Conservation (phyloP, 2,329 filamentous ascomycete genomes). For the Tolypocladium capitatum region DNA sequence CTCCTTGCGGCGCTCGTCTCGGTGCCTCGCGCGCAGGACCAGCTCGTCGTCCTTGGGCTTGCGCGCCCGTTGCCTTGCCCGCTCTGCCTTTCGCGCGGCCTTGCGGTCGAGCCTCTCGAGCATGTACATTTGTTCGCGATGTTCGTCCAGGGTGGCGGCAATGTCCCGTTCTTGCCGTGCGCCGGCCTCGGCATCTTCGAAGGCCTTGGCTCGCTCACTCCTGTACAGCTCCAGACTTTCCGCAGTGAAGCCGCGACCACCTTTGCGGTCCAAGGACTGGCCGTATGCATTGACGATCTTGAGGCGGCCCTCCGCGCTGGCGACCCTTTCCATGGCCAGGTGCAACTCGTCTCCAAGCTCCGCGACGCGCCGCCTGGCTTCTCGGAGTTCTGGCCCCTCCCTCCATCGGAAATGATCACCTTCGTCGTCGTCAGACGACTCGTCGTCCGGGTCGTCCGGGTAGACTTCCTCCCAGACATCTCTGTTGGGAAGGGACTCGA, state of each 20-base stretch:
- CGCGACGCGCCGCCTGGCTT: slow-evolving; percentile 14
- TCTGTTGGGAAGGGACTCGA: slow-evolving; percentile 40
- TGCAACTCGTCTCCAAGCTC: slow-evolving; percentile 11
- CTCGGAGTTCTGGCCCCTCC: slow-evolving; percentile 6
- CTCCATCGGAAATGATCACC: slow-evolving; percentile 9
- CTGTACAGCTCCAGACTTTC: slow-evolving; percentile 27
- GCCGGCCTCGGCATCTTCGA: slow-evolving; percentile 22
- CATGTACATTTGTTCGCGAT: slow-evolving; percentile 11
- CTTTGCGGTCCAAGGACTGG: slow-evolving; percentile 19
- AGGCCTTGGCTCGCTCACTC: slow-evolving; percentile 26
- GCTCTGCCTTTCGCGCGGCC: slow-evolving; percentile 14
- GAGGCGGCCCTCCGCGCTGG: slow-evolving; percentile 20
- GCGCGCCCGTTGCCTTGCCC: slow-evolving; percentile 17
- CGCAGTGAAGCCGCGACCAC: slow-evolving; percentile 18
- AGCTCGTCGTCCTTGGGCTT: slow-evolving; percentile 22
- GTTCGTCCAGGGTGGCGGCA: not conserved
- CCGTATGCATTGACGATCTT: slow-evolving; percentile 27
- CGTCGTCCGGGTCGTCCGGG: slow-evolving; percentile 26
- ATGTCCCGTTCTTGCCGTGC: not conserved
- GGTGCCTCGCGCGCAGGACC: slow-evolving; percentile 20
- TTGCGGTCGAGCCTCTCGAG: slow-evolving; percentile 15
- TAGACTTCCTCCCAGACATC: slow-evolving; percentile 39
- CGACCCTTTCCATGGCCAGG: slow-evolving; percentile 9
- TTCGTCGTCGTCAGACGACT: slow-evolving; percentile 10
- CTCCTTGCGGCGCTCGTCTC: slow-evolving; percentile 26